Base-by-base conservation (phyloP, 2,329 filamentous ascomycete genomes). In the Colletotrichum trifolii region DNA sequence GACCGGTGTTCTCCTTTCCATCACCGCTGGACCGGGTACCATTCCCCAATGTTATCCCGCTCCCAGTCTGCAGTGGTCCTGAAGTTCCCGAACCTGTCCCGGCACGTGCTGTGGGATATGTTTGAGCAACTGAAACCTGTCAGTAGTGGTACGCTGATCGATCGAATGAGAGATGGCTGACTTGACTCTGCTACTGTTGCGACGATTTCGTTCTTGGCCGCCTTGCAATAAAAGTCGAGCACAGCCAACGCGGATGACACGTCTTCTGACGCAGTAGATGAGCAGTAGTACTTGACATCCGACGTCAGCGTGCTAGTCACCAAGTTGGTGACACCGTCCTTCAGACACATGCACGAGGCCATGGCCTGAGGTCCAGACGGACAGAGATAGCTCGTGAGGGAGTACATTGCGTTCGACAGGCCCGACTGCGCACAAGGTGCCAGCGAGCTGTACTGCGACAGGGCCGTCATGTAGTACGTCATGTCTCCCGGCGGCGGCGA, bases 401-500 rank as follows among this genome's bases (percentile, higher is more conserved):
- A 59, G 36, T 78, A 72, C 3, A 85, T 71, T 4, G 74, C 81
- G 47, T 77, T 74, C 3, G 80, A 79, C 15, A 87, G 66, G 0
- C 76, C 84, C 0, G 69, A 73, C 59, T 79, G 76, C 1, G 82
- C 84, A 58, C 84, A 87, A 0, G 73, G 69, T 0, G 77, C 77
- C 0, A 87, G 74, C 0, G 78, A 76, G 46, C 75, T 78, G 65
- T 75, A 87, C 61, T 82, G 73, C 0, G 81, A 75, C 35, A 87
- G 71, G 11, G 80, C 85, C 1, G 83, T 85, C 61, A 87, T 82
- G 63, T 85, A 83, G 69, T 86, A 87, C 0, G 82, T 79, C 80
- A 87, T 84, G 65, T 85, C 79, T 47, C 85, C 85, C 0, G 84
- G 82, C 7, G 84, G 84, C 35, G 76, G 71, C 0, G 79, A 73